Base-by-base conservation (phyloP, 768 basidiomycete genomes). In the Scleroderma bovista region DNA sequence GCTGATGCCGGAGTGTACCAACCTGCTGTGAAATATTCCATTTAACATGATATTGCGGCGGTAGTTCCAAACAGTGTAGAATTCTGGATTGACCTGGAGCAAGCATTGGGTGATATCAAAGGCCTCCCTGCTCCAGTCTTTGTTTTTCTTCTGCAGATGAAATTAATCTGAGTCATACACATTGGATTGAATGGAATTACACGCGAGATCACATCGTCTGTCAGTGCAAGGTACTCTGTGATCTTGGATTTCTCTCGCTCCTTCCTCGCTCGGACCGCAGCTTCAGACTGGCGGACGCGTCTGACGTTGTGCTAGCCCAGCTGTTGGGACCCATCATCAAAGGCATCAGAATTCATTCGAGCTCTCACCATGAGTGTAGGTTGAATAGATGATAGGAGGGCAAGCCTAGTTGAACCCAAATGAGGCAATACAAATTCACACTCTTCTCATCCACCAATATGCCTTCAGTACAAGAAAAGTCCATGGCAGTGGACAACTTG, bases 51-150 rank as follows among this genome's bases (percentile, higher is more conserved):
- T 93, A 47, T 80, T 75, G 29, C 95, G 75, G 41, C 96, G 78
- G 68, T 93, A 94, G 68, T 96, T 95, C 96, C 96, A 98, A 33
- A 89, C 72, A 2, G 95, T 94, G 67, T 96, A 96, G 63, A 93
- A 93, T 68, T 99, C 96, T 2, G 95, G 93, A 62, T 97, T 98
- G 37, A 87, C 58, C 46, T 83, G 81, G 9, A 99, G 80, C 20
- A 97, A 66, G 23, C 72, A 75, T 15, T 84, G 83, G 1, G 93
- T 95, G 37, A 86, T 69, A n/a, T 78, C 73, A 32, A 97, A 79
- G 0, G 90, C 81, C n/a, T 86, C 85, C 24, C 68, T 63, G 51
- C 83, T 80, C 77, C 79, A 90, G 51, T 90, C 88, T 46, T 72
- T 67, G 0, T 67, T 60, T 55, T 77, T 78, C 73, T 87, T 92